Conservation (phyloP, 2,329 filamentous ascomycete species). For the Colletotrichum coccodes region DNA sequence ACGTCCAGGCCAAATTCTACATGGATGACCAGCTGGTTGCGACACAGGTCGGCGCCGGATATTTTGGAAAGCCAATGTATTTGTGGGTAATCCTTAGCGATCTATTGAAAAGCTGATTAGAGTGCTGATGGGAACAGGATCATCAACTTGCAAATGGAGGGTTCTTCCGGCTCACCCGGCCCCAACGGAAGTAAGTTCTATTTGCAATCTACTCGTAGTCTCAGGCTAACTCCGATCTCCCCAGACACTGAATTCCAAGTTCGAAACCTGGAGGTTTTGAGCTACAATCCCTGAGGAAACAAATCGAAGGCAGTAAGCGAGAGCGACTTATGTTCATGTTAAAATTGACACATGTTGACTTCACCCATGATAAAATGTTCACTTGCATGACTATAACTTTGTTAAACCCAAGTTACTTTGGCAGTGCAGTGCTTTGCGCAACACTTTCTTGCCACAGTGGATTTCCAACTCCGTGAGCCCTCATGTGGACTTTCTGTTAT, state of each 20-base stretch:
- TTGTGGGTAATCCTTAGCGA: slow-evolving; percentile 42
- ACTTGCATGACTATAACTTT: neutral
- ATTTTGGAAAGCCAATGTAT: slow-evolving; percentile 58
- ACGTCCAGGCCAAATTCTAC: slow-evolving; percentile 64
- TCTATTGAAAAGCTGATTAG: neutral
- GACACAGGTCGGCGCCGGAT: slow-evolving; percentile 60
- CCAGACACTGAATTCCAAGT: slow-evolving; percentile 16
- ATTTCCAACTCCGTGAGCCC: too few species aligned
- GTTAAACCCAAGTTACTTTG: too few species aligned
- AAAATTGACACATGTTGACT: neutral
- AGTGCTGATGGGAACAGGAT: slow-evolving; percentile 43
- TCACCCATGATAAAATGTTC: too few species aligned
- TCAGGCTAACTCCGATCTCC: neutral
- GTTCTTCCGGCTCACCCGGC: slow-evolving; percentile 53
- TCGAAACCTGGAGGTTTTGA: slow-evolving; percentile 15
- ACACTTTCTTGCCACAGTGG: too few species aligned
- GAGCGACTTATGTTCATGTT: rapidly evolving
- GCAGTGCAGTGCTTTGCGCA: too few species aligned
- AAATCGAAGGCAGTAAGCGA: too few species aligned
- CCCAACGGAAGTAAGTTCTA: slow-evolving; percentile 38
- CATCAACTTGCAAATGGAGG: slow-evolving; percentile 57
- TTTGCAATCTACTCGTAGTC: neutral
- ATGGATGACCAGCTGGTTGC: slow-evolving; percentile 60
- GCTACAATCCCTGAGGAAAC: slow-evolving; percentile 8
- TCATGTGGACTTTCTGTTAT: too few species aligned